phyloP scores from a whole-genome alignment of 768 basidiomycete species.

The Coprinellus micaceus region DNA sequence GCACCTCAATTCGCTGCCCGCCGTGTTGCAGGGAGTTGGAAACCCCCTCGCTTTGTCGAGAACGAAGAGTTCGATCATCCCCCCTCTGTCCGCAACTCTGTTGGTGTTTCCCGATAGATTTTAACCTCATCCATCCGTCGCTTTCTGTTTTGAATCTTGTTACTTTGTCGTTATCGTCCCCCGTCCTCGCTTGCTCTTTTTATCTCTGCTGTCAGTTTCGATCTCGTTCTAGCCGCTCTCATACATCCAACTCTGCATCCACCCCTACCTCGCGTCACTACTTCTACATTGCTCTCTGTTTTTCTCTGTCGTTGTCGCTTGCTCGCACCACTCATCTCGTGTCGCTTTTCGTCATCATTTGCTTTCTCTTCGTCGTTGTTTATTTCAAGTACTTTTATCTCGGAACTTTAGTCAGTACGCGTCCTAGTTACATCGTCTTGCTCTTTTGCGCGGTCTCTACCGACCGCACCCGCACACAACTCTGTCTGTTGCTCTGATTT shows the following conservation, averaged over 20 bases:
- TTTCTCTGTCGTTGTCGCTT: too few relatives aligned
- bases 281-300: background rate
- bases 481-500: too few relatives aligned
- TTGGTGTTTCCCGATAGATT: background rate
- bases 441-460: too few relatives aligned
- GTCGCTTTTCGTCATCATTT: too few relatives aligned
- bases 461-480: too few relatives aligned
- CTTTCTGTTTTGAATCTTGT: background rate
- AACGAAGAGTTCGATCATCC: constrained; percentile 3
- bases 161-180: background rate
- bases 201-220: background rate
- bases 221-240: background rate
- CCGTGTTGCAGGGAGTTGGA: constrained; percentile 56
- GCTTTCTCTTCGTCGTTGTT: background rate
- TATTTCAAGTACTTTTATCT: too few relatives aligned
- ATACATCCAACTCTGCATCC: background rate
- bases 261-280: background rate
- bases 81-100: background rate
- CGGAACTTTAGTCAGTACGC: too few relatives aligned
- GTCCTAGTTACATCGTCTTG: too few relatives aligned
- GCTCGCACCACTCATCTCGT: background rate
- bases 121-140: background rate
- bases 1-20: constrained; percentile 47
- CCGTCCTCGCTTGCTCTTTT: background rate
- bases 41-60: constrained; percentile 8